A percentile compares a stretch with the other conserved stretches of the same genome.
Evolutionary conservation across 2,329 filamentous ascomycete species (phyloP).

Genomic region (Tolypocladium inflatum): DNA sequence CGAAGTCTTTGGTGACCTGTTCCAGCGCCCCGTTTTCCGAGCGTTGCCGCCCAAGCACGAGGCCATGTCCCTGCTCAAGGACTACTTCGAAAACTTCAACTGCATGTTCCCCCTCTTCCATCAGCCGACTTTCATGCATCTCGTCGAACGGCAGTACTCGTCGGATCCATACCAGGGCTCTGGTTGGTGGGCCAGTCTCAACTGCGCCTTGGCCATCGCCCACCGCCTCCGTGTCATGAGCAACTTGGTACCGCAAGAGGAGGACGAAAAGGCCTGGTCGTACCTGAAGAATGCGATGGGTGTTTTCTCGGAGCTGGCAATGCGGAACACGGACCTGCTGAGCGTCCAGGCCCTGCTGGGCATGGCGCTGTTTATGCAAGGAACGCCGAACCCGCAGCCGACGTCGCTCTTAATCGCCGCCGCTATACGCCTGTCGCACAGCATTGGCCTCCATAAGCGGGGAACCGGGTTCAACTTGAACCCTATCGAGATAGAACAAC

Average conservation of each 20-base stretch:
- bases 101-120: constrained; percentile 97
- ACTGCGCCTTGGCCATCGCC: constrained; percentile 86
- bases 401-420: constrained; percentile 85
- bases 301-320: constrained; percentile 82
- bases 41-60: constrained; percentile 79
- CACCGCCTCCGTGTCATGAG: constrained; percentile 92
- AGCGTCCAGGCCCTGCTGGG: constrained; percentile 91
- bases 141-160: constrained; percentile 91
- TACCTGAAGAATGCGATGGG: constrained; percentile 96
- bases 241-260: constrained; percentile 79
- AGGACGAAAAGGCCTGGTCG: constrained; percentile 90
- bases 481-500: constrained; percentile 86
- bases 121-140: constrained; percentile 95
- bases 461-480: constrained; percentile 91
- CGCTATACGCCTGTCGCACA: constrained; percentile 83
- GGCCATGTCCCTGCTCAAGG: constrained; percentile 76
- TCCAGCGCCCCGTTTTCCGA: constrained; percentile 74
- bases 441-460: constrained; percentile 89
- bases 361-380: constrained; percentile 91
- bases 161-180: constrained; percentile 87
- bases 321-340: constrained; percentile 90
- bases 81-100: constrained; percentile 98
- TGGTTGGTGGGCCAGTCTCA: constrained; percentile 97
- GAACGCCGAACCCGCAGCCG: constrained; percentile 92
- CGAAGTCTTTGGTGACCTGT: constrained; percentile 92